A percentile compares a stretch with the other conserved stretches of the same genome.
Evolutionary conservation across 225 moss, liverwort and hornwort genomes (phyloP).

Genomic region (Asterella californica): DNA sequence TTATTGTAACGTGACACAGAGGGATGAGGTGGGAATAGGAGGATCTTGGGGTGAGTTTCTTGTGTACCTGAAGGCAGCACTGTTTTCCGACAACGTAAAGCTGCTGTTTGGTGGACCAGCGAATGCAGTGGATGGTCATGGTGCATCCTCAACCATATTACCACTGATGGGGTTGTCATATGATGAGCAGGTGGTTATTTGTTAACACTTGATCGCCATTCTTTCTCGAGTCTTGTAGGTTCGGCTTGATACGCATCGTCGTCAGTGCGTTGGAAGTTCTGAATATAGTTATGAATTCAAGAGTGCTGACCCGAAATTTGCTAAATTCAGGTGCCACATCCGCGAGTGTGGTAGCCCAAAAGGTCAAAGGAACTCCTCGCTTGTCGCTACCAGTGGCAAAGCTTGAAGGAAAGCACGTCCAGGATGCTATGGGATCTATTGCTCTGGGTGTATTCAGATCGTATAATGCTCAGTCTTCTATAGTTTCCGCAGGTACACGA

Average conservation of each 20-base stretch:
- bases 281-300: background rate
- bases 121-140: slow-evolving; percentile 31
- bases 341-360: slow-evolving; percentile 60
- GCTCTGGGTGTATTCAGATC: slow-evolving; percentile 58
- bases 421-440: slow-evolving; percentile 65
- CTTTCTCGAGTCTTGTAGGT: background rate
- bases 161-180: slow-evolving; percentile 18
- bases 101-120: slow-evolving; percentile 46
- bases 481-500: slow-evolving; percentile 55
- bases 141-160: slow-evolving; percentile 38
- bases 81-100: slow-evolving; percentile 67
- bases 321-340: slow-evolving; percentile 37
- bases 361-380: slow-evolving; percentile 54
- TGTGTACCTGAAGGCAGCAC: slow-evolving; percentile 54
- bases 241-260: background rate
- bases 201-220: background rate
- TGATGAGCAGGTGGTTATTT: slow-evolving; percentile 28
- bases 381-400: slow-evolving; percentile 49
- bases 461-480: slow-evolving; percentile 43
- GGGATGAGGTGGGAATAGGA: slow-evolving; percentile 71
- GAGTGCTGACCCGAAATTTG: background rate
- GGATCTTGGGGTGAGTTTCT: slow-evolving; percentile 64
- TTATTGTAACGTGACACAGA: slow-evolving; percentile 30
- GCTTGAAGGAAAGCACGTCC: slow-evolving; percentile 53
- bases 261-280: background rate